A percentile compares a stretch with the other conserved stretches of the same genome.
These are phyloP conservation scores for Fusarium subtropicale DNA, from an alignment of 2,329 filamentous ascomycete species.

Conservation along the genomic window DNA sequence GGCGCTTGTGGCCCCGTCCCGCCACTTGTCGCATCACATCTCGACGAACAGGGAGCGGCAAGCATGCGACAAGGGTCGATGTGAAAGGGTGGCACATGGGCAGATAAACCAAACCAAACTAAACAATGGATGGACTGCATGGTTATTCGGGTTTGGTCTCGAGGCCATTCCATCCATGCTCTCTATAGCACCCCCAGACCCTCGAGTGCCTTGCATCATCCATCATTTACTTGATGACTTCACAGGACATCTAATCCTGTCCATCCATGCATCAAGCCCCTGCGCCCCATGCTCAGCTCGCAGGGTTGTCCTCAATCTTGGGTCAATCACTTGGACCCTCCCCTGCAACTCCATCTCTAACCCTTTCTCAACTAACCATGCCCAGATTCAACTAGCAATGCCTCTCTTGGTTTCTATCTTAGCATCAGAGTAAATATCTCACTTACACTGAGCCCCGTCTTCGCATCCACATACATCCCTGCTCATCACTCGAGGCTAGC, in stretches of 20 bases:
- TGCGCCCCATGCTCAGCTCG: conserved; percentile 51
- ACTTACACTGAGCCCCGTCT: conserved; percentile 35
- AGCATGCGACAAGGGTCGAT: conserved; percentile 35
- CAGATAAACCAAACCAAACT: conserved; percentile 11
- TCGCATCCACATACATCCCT: conserved; percentile 37
- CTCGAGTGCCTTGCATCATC: conserved; percentile 45
- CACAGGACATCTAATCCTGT: conserved; percentile 36
- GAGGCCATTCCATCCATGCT: conserved; percentile 9
- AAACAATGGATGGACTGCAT: conserved; percentile 18
- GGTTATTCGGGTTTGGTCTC: conserved; percentile 8
- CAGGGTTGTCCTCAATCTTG: conserved; percentile 45
- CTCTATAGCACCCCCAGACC: conserved; percentile 3
- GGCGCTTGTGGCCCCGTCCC: conserved; percentile 47
- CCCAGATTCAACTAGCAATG: conserved; percentile 42
- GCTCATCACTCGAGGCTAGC: conserved; percentile 41
- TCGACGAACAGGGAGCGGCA: conserved; percentile 39
- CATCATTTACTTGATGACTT: conserved; percentile 21
- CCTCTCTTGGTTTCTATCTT: conserved; percentile 47
- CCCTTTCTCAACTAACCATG: conserved; percentile 28
- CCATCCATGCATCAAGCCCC: conserved; percentile 33
- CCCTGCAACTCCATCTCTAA: conserved; percentile 29
- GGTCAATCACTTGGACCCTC: conserved; percentile 32
- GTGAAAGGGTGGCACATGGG: conserved; percentile 33
- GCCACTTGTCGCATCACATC: conserved; percentile 39
- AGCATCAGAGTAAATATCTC: conserved; percentile 38